Conservation (phyloP, 306 rosid genomes). For the Delonix regia region DNA sequence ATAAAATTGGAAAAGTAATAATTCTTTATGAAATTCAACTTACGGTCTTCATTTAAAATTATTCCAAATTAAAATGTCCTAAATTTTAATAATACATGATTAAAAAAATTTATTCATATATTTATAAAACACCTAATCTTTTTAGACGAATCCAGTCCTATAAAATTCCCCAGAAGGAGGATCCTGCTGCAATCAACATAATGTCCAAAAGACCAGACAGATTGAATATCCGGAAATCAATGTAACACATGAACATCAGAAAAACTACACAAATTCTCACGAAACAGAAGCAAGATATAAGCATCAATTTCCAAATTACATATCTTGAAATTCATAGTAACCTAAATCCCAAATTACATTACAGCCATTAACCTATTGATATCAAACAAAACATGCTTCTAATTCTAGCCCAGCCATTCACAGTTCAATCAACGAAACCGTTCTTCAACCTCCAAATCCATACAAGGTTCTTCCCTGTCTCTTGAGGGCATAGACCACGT, state of each 20-base stretch:
- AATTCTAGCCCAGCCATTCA: not conserved
- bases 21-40: no score
- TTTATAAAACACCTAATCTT: no score
- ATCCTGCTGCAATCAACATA: not conserved
- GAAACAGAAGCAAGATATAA: not conserved
- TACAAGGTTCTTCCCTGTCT: slow-evolving; percentile 18
- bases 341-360: not conserved
- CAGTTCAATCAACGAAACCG: not conserved
- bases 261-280: not conserved
- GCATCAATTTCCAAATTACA: not conserved
- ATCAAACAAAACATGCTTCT: not conserved
- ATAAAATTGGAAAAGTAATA: no score
- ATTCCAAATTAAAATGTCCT: no score
- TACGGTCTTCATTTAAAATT: no score
- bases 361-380: not conserved
- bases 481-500: slow-evolving; percentile 19
- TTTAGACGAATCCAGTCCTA: not conserved
- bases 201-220: not conserved
- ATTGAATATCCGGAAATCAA: not conserved
- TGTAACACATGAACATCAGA: not conserved
- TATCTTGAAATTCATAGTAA: not conserved
- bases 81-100: no score
- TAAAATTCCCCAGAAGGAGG: not conserved
- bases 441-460: not conserved
- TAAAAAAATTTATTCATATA: no score